A percentile compares a stretch with the other conserved stretches of the same genome.
Conservation (phyloP, 169 alveolate species). For the Cryptosporidium xiaoi region DNA sequence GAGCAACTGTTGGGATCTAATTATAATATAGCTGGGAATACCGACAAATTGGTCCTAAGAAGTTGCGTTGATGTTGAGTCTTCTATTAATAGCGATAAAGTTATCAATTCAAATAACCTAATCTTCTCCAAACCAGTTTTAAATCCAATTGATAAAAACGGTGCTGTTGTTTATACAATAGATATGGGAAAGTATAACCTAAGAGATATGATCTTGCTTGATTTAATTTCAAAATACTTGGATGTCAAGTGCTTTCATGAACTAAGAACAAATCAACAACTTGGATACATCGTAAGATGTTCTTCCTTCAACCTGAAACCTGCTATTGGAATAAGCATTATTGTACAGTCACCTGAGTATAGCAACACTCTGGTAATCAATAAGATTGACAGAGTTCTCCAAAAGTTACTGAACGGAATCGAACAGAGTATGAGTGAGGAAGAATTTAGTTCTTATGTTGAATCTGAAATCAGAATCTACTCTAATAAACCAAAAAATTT, state of each 20-base stretch:
- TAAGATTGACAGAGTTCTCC: conserved; percentile 11
- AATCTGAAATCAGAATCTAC: conserved; percentile 54
- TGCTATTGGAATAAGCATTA: conserved; percentile 52
- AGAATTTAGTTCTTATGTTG: conserved; percentile 11
- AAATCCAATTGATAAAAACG: not conserved
- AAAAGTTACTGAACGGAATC: conserved; percentile 14
- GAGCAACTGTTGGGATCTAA: conserved; percentile 6
- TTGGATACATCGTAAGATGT: conserved; percentile 43
- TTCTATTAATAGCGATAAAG: conserved; percentile 6
- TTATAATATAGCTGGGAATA: not conserved
- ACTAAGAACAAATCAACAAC: conserved; percentile 54
- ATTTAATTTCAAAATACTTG: not conserved
- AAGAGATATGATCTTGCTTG: not conserved
- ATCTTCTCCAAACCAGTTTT: conserved; percentile 30
- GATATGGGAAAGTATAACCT: conserved; percentile 13
- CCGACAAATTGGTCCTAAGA: conserved; percentile 14
- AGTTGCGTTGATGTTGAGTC: conserved; percentile 11
- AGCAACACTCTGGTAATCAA: conserved; percentile 28
- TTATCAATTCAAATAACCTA: conserved; percentile 4
- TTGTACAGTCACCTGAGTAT: conserved; percentile 55
- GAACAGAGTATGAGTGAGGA: conserved; percentile 22
- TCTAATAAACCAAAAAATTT: conserved; percentile 51
- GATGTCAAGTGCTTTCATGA: conserved; percentile 8
- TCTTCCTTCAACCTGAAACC: conserved; percentile 35
- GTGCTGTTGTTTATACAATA: not conserved